Conservation (phyloP, 768 basidiomycete genomes). For the Russula brevipes region DNA sequence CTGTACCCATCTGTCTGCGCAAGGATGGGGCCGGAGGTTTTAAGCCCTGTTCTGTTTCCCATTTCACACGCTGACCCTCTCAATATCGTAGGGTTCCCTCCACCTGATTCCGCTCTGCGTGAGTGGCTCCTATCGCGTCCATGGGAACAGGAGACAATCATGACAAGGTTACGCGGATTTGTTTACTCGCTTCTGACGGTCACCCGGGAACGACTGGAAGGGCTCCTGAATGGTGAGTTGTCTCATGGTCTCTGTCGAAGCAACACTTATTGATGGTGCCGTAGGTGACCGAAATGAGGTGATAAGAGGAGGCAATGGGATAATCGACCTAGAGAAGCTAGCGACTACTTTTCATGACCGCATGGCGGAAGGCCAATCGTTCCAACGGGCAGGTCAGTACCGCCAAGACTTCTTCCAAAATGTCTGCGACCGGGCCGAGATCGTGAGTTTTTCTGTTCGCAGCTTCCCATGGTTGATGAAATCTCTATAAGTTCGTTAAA, state of each 20-base stretch:
- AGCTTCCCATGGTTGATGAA: not conserved
- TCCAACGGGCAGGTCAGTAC: not conserved
- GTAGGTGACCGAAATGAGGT: no score
- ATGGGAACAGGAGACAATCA: not conserved
- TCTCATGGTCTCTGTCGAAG: no score
- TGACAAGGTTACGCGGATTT: not conserved
- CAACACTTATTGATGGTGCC: no score
- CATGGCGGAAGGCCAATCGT: not conserved
- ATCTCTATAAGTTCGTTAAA: not conserved
- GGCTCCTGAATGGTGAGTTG: no score
- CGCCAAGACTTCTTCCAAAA: not conserved
- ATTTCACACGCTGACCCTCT: not conserved
- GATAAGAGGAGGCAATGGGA: no score
- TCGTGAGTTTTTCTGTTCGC: not conserved
- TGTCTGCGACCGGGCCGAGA: not conserved
- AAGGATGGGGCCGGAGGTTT: not conserved
- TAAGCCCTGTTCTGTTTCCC: not conserved
- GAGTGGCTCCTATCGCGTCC: not conserved
- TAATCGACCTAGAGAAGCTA: not conserved
- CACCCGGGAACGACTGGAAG: not conserved
- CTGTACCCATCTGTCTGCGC: not conserved
- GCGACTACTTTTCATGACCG: not conserved
- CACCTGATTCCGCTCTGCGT: not conserved
- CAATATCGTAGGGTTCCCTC: not conserved
- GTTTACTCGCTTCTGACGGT: not conserved